phyloP scores from a whole-genome alignment of 2,329 filamentous ascomycete species.

The Epichloe festucae region DNA sequence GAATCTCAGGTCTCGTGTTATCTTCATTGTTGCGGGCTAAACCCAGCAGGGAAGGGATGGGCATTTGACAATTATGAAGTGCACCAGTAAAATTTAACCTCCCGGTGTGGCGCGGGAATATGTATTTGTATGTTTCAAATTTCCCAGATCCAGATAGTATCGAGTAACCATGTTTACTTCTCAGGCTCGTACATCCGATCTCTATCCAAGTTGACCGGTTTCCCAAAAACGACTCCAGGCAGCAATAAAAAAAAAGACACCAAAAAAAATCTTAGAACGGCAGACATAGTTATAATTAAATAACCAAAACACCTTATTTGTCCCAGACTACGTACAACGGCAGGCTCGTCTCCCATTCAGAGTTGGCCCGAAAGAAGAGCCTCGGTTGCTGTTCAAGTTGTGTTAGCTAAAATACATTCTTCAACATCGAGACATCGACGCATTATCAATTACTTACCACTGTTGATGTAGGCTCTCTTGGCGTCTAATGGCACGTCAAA shows the following conservation, averaged over 20 bases:
- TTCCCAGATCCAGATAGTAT: neutral
- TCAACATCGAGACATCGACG: neutral
- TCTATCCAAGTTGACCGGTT: neutral
- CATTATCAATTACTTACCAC: constrained; percentile 46
- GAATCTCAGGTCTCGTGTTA: too few relatives aligned
- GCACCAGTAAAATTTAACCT: too few relatives aligned
- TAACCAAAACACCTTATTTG: neutral
- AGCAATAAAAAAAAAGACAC: neutral
- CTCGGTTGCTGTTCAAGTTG: constrained; percentile 48
- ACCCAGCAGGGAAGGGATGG: neutral
- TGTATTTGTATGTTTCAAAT: neutral
- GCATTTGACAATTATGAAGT: neutral
- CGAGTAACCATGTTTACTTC: neutral
- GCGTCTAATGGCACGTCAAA: constrained; percentile 79
- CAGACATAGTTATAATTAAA: neutral
- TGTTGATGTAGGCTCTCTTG: constrained; percentile 88
- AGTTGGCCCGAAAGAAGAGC: constrained; percentile 66
- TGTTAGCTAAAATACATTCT: neutral
- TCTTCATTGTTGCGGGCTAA: neutral
- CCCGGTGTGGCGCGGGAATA: too few relatives aligned
- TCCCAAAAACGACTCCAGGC: neutral
- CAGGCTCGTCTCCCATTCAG: constrained; percentile 25
- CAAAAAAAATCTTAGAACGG: neutral
- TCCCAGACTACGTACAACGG: neutral
- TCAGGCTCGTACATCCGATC: neutral